These are phyloP conservation scores for Leccinum holopus DNA, from an alignment of 1,284 basidiomycete species.

Conservation along the genomic window DNA sequence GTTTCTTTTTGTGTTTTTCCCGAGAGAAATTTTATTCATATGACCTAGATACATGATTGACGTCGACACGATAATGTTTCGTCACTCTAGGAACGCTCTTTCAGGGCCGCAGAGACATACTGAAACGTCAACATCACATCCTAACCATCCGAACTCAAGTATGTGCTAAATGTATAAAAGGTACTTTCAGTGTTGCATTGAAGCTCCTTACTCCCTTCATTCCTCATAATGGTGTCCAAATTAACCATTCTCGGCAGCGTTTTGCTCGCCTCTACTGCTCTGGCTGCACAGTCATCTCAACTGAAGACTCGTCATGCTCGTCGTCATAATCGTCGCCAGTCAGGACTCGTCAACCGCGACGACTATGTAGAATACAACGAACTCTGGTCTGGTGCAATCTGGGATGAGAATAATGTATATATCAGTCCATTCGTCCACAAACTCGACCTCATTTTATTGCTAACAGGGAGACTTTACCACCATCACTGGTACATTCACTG, in stretches of 20 bases:
- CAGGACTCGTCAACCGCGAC: conserved; percentile 5
- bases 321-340: conserved; percentile 14
- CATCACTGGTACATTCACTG: conserved; percentile 19
- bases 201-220: neutral
- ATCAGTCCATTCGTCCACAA: neutral
- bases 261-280: conserved; percentile 18
- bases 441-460: neutral
- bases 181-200: neutral
- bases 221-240: conserved; percentile 16
- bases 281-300: conserved; percentile 21
- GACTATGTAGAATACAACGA: conserved; percentile 13
- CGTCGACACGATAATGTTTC: neutral
- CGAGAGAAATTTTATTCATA: neutral
- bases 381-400: conserved; percentile 24
- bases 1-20: neutral
- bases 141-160: conserved; percentile 1
- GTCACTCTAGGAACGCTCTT: neutral
- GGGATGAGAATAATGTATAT: conserved; percentile 12
- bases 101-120: neutral
- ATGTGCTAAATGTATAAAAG: neutral
- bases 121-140: neutral
- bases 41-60: neutral
- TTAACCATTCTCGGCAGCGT: conserved; percentile 17
- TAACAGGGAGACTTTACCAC: conserved; percentile 19
- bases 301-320: conserved; percentile 12